Evolutionary conservation across 2,329 filamentous ascomycete genomes (phyloP).

Genomic region (Herpotrichia juniperi): DNA sequence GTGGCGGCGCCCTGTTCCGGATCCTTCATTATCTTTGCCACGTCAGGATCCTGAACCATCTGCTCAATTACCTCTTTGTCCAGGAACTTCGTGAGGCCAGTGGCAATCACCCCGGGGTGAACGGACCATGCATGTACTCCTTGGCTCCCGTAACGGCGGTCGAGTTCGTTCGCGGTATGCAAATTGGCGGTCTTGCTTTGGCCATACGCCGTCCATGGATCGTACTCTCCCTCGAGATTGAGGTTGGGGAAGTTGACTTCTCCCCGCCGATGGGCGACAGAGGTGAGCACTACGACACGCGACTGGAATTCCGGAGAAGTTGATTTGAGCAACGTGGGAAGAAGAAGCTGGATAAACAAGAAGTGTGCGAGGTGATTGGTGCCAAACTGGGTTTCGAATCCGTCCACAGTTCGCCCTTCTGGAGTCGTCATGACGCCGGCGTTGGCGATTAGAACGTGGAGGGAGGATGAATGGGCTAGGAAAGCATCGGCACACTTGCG

Average conservation of each 20-base stretch:
- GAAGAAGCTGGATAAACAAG: conserved; percentile 49
- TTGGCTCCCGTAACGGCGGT: conserved; percentile 50
- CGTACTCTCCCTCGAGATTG: conserved; percentile 17
- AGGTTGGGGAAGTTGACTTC: conserved; percentile 43
- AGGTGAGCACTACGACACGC: conserved; percentile 48
- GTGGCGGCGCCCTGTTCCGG: conserved; percentile 56
- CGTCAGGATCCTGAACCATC: conserved; percentile 12
- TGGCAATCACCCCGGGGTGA: conserved; percentile 55
- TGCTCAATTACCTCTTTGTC: not conserved
- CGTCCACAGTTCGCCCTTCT: not conserved
- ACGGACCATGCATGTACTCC: conserved; percentile 53
- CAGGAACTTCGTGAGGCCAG: conserved; percentile 18
- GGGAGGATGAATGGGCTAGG: not conserved
- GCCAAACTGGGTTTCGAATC: conserved; percentile 53
- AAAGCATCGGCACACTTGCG: not conserved
- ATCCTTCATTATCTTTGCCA: not conserved
- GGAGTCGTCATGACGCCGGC: conserved; percentile 43
- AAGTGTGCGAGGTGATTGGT: conserved; percentile 56
- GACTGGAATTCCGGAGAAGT: conserved; percentile 41
- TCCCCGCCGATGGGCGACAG: conserved; percentile 25
- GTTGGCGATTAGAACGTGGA: conserved; percentile 51
- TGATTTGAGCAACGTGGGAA: conserved; percentile 48
- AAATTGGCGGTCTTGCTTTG: conserved; percentile 57
- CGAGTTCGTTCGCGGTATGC: conserved; percentile 56
- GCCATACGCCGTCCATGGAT: conserved; percentile 48